Conservation (phyloP, 805 yeast genomes). For the Scheffersomyces spartinae region DNA sequence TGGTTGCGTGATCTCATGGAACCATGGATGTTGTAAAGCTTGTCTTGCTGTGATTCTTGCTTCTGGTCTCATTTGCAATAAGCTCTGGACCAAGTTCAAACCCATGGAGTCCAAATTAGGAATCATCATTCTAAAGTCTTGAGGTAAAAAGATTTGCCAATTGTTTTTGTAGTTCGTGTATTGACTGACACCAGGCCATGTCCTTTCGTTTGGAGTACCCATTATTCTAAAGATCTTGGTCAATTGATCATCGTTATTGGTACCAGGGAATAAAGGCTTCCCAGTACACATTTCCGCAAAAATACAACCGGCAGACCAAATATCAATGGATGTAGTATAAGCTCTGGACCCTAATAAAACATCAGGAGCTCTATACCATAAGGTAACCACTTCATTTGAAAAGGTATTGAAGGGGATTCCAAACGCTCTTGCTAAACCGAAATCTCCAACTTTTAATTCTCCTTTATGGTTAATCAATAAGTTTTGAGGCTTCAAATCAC, state of each 20-base stretch:
- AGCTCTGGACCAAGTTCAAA: slow-evolving; percentile 48
- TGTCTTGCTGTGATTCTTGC: slow-evolving; percentile 49
- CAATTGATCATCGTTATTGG: slow-evolving; percentile 91
- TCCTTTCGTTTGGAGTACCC: slow-evolving; percentile 93
- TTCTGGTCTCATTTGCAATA: slow-evolving; percentile 52
- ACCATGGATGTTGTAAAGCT: slow-evolving; percentile 67
- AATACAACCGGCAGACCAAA: slow-evolving; percentile 98
- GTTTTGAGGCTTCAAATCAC: slow-evolving; percentile 92
- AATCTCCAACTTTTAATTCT: slow-evolving; percentile 87
- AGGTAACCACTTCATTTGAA: slow-evolving; percentile 92
- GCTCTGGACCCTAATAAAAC: slow-evolving; percentile 90
- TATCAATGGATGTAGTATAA: slow-evolving; percentile 92
- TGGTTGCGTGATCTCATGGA: slow-evolving; percentile 53
- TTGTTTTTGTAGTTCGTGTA: slow-evolving; percentile 79
- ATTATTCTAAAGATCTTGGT: slow-evolving; percentile 81
- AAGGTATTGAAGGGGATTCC: slow-evolving; percentile 97
- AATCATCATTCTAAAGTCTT: slow-evolving; percentile 61
- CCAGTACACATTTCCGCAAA: slow-evolving; percentile 99
- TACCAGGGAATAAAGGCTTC: slow-evolving; percentile 91
- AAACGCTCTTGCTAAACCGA: slow-evolving; percentile 94
- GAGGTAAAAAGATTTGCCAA: slow-evolving; percentile 80
- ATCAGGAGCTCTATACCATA: slow-evolving; percentile 98
- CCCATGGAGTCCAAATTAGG: slow-evolving; percentile 65
- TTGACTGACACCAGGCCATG: slow-evolving; percentile 95
- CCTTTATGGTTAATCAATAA: slow-evolving; percentile 82